Evolutionary conservation across 305 asterid species (phyloP).

Genomic region (Vinca major): DNA sequence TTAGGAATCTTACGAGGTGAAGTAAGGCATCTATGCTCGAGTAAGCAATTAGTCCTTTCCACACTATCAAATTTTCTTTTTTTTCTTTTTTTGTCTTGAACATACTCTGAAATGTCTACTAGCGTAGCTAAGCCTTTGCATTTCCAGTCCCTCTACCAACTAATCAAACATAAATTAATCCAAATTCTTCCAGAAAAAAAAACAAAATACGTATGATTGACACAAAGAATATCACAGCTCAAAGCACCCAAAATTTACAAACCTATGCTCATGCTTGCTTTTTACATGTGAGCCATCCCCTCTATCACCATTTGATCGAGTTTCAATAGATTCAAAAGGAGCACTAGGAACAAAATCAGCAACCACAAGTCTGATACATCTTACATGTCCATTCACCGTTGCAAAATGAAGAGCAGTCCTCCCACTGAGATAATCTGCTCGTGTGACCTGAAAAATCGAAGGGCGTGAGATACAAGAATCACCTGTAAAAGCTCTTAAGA

Average conservation of each 20-base stretch:
- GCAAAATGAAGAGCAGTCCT: slow-evolving; percentile 97
- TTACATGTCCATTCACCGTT: slow-evolving; percentile 77
- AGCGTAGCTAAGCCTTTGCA: neutral
- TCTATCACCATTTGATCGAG: slow-evolving; percentile 34
- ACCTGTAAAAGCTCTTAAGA: neutral
- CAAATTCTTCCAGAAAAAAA: neutral
- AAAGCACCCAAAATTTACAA: slow-evolving; percentile 11
- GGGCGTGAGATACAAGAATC: neutral
- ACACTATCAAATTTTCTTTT: neutral
- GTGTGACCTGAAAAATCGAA: slow-evolving; percentile 48
- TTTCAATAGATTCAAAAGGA: slow-evolving; percentile 46
- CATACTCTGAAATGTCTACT: neutral
- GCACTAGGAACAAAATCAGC: slow-evolving; percentile 90
- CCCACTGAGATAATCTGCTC: slow-evolving; percentile 95
- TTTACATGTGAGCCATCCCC: slow-evolving; percentile 38
- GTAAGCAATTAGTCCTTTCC: neutral
- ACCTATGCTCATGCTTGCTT: slow-evolving; percentile 48
- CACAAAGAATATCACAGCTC: neutral
- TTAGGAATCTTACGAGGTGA: neutral
- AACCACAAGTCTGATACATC: slow-evolving; percentile 75
- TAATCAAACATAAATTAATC: neutral
- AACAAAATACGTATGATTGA: neutral
- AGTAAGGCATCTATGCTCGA: neutral
- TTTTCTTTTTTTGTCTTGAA: neutral
- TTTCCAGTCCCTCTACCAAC: neutral